Evolutionary conservation across 805 yeast species (phyloP).

Genomic region (Zygoascus tannicola): DNA sequence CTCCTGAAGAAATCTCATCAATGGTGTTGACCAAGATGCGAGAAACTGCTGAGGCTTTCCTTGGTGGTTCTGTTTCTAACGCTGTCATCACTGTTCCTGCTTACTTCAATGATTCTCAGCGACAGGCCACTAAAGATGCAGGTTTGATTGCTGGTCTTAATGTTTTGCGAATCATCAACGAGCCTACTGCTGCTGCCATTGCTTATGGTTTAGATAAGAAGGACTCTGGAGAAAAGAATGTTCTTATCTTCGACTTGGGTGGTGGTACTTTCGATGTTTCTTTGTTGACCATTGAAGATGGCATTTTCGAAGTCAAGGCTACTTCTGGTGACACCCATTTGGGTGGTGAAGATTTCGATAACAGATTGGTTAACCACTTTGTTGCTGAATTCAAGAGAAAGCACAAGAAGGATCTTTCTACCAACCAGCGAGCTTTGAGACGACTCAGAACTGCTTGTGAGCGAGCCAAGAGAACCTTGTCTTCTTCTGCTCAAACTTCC

Average conservation of each 20-base stretch:
- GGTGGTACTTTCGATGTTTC: conserved; percentile 98
- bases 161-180: conserved; percentile 78
- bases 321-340: conserved; percentile 95
- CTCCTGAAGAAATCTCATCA: conserved; percentile 92
- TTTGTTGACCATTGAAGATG: conserved; percentile 75
- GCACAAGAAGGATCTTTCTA: conserved; percentile 87
- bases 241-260: conserved; percentile 89
- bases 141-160: conserved; percentile 80
- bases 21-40: conserved; percentile 89
- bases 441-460: conserved; percentile 98
- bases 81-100: conserved; percentile 87
- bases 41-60: conserved; percentile 74
- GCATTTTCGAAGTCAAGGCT: conserved; percentile 87
- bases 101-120: conserved; percentile 79
- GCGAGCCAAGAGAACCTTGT: conserved; percentile 97
- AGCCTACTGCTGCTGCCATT: conserved; percentile 94
- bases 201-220: conserved; percentile 84
- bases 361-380: conserved; percentile 90
- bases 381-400: conserved; percentile 95
- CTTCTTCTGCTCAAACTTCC: conserved; percentile 91
- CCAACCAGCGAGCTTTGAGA: conserved; percentile 95
- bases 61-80: conserved; percentile 69
- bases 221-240: conserved; percentile 75
- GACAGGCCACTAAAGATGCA: conserved; percentile 87
- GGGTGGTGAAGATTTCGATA: conserved; percentile 98